A percentile compares a stretch with the other conserved stretches of the same genome.
These are phyloP conservation scores for Prototheca cutis DNA, from an alignment of 163 green algal genomes.

Conservation along the genomic window DNA sequence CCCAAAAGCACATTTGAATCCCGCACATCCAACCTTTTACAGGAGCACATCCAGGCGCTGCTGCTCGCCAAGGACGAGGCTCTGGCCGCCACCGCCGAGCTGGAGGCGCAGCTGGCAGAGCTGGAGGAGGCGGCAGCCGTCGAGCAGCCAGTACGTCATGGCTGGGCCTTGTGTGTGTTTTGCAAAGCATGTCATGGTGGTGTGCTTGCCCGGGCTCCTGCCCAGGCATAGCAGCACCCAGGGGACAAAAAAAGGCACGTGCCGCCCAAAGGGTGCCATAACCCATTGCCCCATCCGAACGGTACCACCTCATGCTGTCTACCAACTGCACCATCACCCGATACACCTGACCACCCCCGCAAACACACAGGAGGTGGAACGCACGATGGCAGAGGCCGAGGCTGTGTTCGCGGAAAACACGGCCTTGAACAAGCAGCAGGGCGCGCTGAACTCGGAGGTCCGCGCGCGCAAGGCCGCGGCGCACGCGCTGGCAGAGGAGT, in stretches of 20 bases:
- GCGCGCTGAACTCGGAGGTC: constrained; percentile 49
- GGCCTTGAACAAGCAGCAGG: constrained; percentile 67
- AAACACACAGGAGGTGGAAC: constrained; percentile 42
- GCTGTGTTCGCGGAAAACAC: constrained; percentile 50
- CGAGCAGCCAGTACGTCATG: constrained; percentile 32
- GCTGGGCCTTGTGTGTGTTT: no score
- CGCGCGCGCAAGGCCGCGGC: constrained; percentile 43
- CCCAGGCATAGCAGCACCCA: no score
- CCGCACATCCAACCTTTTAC: not conserved
- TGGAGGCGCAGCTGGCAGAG: constrained; percentile 41
- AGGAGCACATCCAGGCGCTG: constrained; percentile 31
- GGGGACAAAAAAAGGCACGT: no score
- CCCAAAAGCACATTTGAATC: no score
- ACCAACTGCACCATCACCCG: no score
- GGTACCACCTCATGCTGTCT: no score
- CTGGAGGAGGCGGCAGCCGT: constrained; percentile 35
- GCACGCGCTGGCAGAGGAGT: constrained; percentile 53
- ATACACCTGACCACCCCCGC: no score
- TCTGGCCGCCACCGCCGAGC: constrained; percentile 30
- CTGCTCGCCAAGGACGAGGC: constrained; percentile 20
- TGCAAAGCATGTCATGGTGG: no score
- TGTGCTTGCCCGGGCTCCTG: no score
- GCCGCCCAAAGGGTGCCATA: no score
- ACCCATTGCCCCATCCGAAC: no score
- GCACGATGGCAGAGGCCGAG: constrained; percentile 46